Conservation (phyloP, 495 filamentous ascomycete species). For the Podospora australis region DNA sequence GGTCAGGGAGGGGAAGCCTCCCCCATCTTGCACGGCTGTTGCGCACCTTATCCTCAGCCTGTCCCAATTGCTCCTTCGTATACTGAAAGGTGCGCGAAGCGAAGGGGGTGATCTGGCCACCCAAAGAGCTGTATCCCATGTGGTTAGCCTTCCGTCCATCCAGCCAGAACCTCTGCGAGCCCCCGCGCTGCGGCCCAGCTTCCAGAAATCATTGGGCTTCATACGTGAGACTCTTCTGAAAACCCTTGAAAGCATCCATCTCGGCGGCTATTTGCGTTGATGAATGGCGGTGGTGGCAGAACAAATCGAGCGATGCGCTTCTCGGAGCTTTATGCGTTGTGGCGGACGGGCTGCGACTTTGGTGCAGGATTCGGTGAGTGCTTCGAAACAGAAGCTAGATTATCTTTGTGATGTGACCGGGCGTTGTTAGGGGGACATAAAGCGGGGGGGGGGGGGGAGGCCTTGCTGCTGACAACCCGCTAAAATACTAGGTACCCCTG, state of each 20-base stretch:
- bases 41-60: conserved; percentile 84
- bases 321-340: no score
- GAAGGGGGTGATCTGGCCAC: conserved; percentile 70
- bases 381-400: background rate
- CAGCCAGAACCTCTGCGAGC: no score
- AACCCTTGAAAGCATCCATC: conserved; percentile 32
- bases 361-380: background rate
- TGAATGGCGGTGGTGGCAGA: background rate
- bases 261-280: background rate
- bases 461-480: background rate
- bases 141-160: conserved; percentile 4
- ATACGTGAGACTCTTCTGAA: conserved; percentile 30
- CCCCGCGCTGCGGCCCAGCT: no score
- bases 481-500: background rate
- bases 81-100: conserved; percentile 91
- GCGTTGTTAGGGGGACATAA: conserved; percentile 2
- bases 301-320: background rate
- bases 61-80: conserved; percentile 93
- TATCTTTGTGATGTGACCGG: background rate
- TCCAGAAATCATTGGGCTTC: no score
- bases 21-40: no score
- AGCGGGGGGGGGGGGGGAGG: no score
- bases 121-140: conserved; percentile 33
- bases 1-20: background rate
- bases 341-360: no score